Base-by-base conservation (phyloP, 225 moss, liverwort and hornwort species). In the Rhytidiadelphus loreus region DNA sequence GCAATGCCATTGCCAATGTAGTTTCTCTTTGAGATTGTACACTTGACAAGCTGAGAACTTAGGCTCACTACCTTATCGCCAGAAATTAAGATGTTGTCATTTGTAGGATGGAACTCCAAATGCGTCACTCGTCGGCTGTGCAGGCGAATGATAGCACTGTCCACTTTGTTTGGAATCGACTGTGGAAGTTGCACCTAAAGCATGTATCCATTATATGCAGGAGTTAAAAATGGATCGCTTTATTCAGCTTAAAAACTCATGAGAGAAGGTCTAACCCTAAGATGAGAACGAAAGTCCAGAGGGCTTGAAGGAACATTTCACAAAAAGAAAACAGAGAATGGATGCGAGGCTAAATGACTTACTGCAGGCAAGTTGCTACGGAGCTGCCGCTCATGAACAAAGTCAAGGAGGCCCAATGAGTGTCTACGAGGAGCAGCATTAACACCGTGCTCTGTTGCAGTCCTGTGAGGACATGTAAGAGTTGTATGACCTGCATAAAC, bases 81-180 rank as follows among this genome's bases (percentile, higher is more conserved):
- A 79, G 97, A 96, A 55, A 97, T 91, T 58, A 97, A 85, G 59
- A 97, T 85, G 87, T 85, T 95, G 82, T 97, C 96, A 79, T 93
- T 95, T 16, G 95, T 95, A 44, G 97, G 97, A 83, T 97, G 97
- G 79, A 97, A 97, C 91, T 97, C 96, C 84, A 97, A 59, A 86
- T 95, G 87, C 44, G 97, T 97, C 77, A 97, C 92, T 33, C 97
- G 92, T 86, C 96, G 89, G 68, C 96, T 96, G 76, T 97, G 97
- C 78, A 97, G 78, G 55, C 90, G 95, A 76, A 97, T 88, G 85
- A 96, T 92, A 21, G 95, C 96, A 84, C 88, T 86, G 84, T 97
- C 92, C 83, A 97, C 95, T 78, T 86, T 94, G 69, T 90, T 96
- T 46, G 97, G 96, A 81, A 97, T 93, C 61, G 86, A 65, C 68